A percentile compares a stretch with the other conserved stretches of the same genome.
Conservation (phyloP, 495 filamentous ascomycete species). For the Penicillium ucsense region DNA sequence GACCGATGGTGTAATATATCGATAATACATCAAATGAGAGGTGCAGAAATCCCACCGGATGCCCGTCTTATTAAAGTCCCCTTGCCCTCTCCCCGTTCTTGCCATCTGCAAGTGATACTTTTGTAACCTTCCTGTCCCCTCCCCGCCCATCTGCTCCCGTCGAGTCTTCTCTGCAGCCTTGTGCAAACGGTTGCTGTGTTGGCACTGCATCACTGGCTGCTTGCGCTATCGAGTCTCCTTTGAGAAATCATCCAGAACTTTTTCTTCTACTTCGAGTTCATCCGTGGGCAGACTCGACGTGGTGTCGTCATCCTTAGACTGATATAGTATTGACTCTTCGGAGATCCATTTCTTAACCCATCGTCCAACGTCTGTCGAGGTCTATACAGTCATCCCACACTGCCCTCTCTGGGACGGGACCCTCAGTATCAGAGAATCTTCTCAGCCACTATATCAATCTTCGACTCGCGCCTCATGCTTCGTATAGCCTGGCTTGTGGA, state of each 20-base stretch:
- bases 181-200: slow-evolving; percentile 14
- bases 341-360: no score
- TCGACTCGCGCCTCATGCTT: slow-evolving; percentile 11
- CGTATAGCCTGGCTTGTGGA: slow-evolving; percentile 7
- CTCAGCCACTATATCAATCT: no score
- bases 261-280: no score
- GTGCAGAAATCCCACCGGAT: slow-evolving; percentile 23
- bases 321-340: no score
- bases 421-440: no score
- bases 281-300: no score
- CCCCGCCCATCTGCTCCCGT: background rate
- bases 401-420: no score
- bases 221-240: background rate
- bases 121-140: slow-evolving; percentile 9
- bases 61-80: slow-evolving; percentile 30
- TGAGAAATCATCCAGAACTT: background rate
- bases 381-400: background rate
- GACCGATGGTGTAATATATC: slow-evolving; percentile 41
- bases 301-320: no score
- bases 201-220: slow-evolving; percentile 13
- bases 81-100: slow-evolving; percentile 20
- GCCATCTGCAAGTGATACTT: slow-evolving; percentile 25
- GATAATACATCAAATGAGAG: slow-evolving; percentile 49
- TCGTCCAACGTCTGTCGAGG: background rate
- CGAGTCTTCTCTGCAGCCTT: no score